Base-by-base conservation (phyloP, 805 yeast species). In the Saccharomycopsis fibuligera region DNA sequence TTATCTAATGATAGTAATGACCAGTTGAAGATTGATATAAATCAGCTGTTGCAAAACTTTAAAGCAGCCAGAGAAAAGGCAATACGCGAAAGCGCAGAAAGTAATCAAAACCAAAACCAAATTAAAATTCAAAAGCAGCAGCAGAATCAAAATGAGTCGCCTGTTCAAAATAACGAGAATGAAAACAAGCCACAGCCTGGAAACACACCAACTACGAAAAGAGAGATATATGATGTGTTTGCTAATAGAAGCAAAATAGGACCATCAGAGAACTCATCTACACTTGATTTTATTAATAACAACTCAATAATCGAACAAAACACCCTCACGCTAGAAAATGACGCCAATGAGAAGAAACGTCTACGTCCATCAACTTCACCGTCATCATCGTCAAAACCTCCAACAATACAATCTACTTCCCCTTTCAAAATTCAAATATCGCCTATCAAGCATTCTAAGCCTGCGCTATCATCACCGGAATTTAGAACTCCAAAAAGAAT, bases 271-370 rank as follows among this genome's bases (percentile, higher is more conserved):
- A 16, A 8, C 9, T 39, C 40, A 5, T 29, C 41, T 5, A 33
- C 35, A 5, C 23, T 35, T 6, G 48, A 38, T 5, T 39, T 49
- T 41, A 10, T 36, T 25, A 43, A 50, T 16, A 31, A 17, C 17
- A 47, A 52, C 40, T 52, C 55, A 5, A 49, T 52, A 5, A 52
- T 52, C n/a, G 55, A 50, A 3, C 48, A 52, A 30, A 49, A 49
- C 40, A 52, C 55, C 4, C 27, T 51, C 3, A 48, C 49, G 12
- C 14, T 29, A 10, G 37, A 43, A 10, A 29, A 48, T 5, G 41
- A 40, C 16, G 4, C 12, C n/a, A 16, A 19, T 4, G 19, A 47
- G 23, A 25, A 41, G 10, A 38, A 37, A n/a, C 8, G n/a, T 16
- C 41, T 23, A 4, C 14, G 21, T 5, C 16, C 30, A 10, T 19